phyloP scores from a whole-genome alignment of 2,329 filamentous ascomycete genomes.

The Sclerotinia subarctica region DNA sequence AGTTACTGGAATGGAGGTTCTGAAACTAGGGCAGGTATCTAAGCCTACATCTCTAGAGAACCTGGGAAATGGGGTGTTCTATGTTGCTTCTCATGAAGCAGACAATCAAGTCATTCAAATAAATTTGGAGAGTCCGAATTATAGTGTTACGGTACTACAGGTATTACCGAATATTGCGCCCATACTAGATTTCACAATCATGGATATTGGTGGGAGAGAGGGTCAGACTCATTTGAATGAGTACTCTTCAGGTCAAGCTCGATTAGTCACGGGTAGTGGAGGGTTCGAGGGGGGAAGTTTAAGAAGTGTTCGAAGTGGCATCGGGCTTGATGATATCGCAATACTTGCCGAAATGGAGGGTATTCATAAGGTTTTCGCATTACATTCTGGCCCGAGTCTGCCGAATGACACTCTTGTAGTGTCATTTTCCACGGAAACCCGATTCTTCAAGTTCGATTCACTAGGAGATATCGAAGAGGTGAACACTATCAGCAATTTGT shows the following conservation, averaged over 20 bases:
- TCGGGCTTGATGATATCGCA: slow-evolving; percentile 84
- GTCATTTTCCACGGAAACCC: slow-evolving; percentile 79
- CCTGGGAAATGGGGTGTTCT: slow-evolving; percentile 68
- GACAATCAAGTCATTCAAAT: slow-evolving; percentile 81
- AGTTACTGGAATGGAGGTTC: slow-evolving; percentile 70
- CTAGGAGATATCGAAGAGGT: slow-evolving; percentile 84
- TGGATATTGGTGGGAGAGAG: slow-evolving; percentile 89
- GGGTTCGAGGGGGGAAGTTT: slow-evolving; percentile 85
- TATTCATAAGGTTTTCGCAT: slow-evolving; percentile 69
- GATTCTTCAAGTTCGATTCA: slow-evolving; percentile 72
- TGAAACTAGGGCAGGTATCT: slow-evolving; percentile 63
- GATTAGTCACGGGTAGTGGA: slow-evolving; percentile 89
- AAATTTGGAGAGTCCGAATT: slow-evolving; percentile 44
- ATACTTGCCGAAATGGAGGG: slow-evolving; percentile 75
- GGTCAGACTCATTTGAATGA: slow-evolving; percentile 78
- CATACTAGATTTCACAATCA: slow-evolving; percentile 88
- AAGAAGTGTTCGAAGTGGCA: slow-evolving; percentile 86
- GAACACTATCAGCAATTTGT: slow-evolving; percentile 68
- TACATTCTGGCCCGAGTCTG: slow-evolving; percentile 52
- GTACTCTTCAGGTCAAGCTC: slow-evolving; percentile 91
- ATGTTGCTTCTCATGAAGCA: slow-evolving; percentile 88
- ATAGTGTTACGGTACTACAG: slow-evolving; percentile 63
- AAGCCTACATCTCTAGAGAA: slow-evolving; percentile 77
- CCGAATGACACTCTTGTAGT: slow-evolving; percentile 69
- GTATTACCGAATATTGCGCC: slow-evolving; percentile 82